phyloP scores from a whole-genome alignment of 1,284 basidiomycete species.

The Tausonia pullulans region DNA sequence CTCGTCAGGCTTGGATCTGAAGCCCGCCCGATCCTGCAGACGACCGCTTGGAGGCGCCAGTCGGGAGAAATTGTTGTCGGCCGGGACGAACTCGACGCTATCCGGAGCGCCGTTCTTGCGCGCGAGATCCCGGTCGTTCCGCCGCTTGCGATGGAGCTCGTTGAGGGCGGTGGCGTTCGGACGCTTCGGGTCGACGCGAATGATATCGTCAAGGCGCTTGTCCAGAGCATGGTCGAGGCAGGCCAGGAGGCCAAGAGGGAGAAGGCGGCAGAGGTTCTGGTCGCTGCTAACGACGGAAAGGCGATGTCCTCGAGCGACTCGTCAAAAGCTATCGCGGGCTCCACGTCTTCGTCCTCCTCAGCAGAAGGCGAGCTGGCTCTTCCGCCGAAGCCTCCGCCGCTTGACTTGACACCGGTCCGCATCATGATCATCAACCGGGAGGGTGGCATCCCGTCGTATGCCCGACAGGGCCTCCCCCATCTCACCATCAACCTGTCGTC shows the following conservation, averaged over 20 bases:
- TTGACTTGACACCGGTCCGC: conserved; percentile 79
- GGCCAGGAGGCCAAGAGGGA: conserved; percentile 16
- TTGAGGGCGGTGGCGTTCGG: conserved; percentile 56
- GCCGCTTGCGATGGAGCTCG: conserved; percentile 72
- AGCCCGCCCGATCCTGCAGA: conserved; percentile 75
- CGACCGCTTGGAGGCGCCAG: conserved; percentile 64
- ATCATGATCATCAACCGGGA: conserved; percentile 97
- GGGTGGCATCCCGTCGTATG: conserved; percentile 95
- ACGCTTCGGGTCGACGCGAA: conserved; percentile 75
- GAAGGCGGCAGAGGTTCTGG: too few relatives aligned
- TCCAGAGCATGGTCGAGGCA: conserved; percentile 62
- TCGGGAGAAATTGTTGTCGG: conserved; percentile 19
- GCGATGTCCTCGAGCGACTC: conserved; percentile 14
- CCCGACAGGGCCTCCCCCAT: conserved; percentile 86
- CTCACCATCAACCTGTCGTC: conserved; percentile 88
- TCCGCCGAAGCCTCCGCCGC: conserved; percentile 19
- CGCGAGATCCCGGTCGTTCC: conserved; percentile 94
- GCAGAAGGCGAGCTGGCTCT: not conserved
- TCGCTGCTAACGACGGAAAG: conserved; percentile 1
- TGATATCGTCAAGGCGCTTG: conserved; percentile 77
- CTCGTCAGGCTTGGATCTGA: conserved; percentile 75
- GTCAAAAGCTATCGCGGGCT: not conserved
- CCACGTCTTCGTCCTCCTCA: conserved; percentile 31
- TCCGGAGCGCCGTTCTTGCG: conserved; percentile 71
- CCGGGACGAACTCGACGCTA: conserved; percentile 54